A percentile compares a stretch with the other conserved stretches of the same genome.
These are phyloP conservation scores for Beta lomatogona DNA, from an alignment of 179 eudicot species.

Conservation along the genomic window DNA sequence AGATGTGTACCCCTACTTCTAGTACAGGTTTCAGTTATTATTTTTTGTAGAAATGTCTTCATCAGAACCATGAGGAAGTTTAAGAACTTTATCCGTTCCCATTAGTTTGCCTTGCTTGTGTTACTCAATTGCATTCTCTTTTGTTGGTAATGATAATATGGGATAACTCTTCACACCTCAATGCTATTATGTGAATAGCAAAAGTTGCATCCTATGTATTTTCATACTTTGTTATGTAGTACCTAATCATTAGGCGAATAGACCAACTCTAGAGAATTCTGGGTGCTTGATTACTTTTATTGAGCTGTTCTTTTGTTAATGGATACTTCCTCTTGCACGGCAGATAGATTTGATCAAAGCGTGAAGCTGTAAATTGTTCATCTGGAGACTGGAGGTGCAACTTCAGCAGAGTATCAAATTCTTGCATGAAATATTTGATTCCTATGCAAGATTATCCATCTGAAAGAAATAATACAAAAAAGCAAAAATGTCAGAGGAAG, in stretches of 20 bases:
- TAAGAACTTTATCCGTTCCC: neutral
- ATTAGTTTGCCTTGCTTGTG: neutral
- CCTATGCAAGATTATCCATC: constrained; percentile 22
- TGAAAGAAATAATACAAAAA: neutral
- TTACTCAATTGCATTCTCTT: neutral
- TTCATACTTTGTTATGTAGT: too few relatives aligned
- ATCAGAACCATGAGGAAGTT: neutral
- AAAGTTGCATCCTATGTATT: too few relatives aligned
- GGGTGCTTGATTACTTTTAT: neutral
- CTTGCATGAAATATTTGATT: neutral
- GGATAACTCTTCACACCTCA: too few relatives aligned
- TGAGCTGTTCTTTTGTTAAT: neutral
- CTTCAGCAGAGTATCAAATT: constrained; percentile 4
- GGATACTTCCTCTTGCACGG: neutral
- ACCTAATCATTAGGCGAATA: too few relatives aligned
- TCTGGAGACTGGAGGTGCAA: neutral
- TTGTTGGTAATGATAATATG: neutral
- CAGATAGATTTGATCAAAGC: constrained; percentile 14
- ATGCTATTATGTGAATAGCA: too few relatives aligned
- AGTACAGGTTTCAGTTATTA: neutral
- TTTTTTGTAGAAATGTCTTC: neutral
- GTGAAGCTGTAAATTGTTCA: neutral
- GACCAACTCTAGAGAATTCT: neutral
- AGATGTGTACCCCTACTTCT: neutral
- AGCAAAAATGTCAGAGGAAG: neutral